Conservation (phyloP, 1,139 yeast species). For the Kurtzmaniella quercitrusa region DNA sequence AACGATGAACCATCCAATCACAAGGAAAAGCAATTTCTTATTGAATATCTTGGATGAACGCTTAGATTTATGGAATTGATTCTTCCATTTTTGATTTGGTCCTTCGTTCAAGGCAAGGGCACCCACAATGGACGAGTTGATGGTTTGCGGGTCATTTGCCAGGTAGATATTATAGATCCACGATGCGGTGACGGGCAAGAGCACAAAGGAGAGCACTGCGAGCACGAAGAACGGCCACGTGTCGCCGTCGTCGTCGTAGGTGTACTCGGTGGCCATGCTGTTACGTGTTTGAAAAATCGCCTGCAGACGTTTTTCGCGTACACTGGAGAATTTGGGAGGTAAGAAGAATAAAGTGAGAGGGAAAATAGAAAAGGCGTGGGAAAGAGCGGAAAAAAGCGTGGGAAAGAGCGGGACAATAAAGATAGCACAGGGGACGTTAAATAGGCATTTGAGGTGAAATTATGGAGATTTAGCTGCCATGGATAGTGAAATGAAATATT, state of each 20-base stretch:
- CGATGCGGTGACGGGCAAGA: slow-evolving; percentile 65
- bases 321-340: slow-evolving; percentile 3
- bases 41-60: slow-evolving; percentile 40
- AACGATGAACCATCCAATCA: slow-evolving; percentile 68
- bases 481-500: too few species aligned
- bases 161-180: slow-evolving; percentile 30
- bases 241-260: slow-evolving; percentile 87
- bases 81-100: not conserved
- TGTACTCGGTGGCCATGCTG: slow-evolving; percentile 45
- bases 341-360: not conserved
- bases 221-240: slow-evolving; percentile 94
- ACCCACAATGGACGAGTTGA: slow-evolving; percentile 27
- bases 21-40: slow-evolving; percentile 41
- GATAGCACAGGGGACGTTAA: too few species aligned
- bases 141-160: slow-evolving; percentile 19
- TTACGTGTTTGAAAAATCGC: slow-evolving; percentile 4
- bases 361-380: not conserved
- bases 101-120: slow-evolving; percentile 22
- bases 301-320: slow-evolving; percentile 2
- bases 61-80: slow-evolving; percentile 32
- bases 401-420: too few species aligned
- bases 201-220: slow-evolving; percentile 58
- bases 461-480: too few species aligned
- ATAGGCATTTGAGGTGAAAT: too few species aligned
- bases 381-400: too few species aligned